These are phyloP conservation scores for Durusdinium trenchii DNA, from an alignment of 73 alveolate genomes.

Conservation along the genomic window DNA sequence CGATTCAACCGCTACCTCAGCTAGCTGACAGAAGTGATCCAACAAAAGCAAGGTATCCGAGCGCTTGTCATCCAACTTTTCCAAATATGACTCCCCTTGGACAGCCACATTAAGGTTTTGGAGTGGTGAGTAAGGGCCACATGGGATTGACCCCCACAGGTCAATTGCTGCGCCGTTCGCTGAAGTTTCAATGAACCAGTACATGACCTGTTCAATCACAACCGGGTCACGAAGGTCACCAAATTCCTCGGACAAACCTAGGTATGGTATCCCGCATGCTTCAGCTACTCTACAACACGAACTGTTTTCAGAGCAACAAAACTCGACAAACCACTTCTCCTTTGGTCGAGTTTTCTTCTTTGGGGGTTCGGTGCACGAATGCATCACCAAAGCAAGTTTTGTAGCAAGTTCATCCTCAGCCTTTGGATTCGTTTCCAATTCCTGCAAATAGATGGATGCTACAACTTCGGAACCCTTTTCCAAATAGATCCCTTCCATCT, in stretches of 20 bases:
- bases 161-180: neutral
- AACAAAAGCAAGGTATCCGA: neutral
- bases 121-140: neutral
- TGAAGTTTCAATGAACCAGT: neutral
- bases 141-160: neutral
- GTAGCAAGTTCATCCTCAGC: too few species aligned
- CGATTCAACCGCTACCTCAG: neutral
- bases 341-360: too few species aligned
- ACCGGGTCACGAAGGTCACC: neutral
- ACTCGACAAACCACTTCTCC: conserved; percentile 1
- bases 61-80: neutral
- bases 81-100: neutral
- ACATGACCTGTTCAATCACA: neutral
- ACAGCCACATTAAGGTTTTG: neutral
- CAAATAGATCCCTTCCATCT: too few species aligned
- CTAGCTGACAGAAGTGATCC: neutral
- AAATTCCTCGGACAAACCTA: neutral
- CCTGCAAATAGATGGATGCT: too few species aligned
- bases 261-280: neutral
- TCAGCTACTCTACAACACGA: neutral
- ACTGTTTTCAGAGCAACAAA: conserved; percentile 28
- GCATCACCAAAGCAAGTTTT: too few species aligned
- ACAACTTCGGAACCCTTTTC: too few species aligned
- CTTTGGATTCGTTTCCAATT: too few species aligned
- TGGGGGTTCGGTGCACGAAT: too few species aligned